A percentile compares a stretch with the other conserved stretches of the same genome.
Evolutionary conservation across 2,329 filamentous ascomycete species (phyloP).

Genomic region (Ophiocordyceps sinensis): DNA sequence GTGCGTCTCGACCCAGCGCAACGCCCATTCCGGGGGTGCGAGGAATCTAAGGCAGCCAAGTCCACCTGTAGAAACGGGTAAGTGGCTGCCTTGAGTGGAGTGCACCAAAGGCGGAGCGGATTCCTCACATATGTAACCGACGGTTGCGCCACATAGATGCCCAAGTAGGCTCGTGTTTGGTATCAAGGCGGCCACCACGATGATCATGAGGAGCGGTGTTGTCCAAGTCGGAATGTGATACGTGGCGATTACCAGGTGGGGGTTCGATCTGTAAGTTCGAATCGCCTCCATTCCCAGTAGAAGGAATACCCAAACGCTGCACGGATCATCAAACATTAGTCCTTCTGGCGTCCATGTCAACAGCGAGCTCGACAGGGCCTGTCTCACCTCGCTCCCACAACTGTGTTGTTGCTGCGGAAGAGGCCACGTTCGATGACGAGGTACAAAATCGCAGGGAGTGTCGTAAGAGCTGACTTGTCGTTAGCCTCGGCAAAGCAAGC

Average conservation of each 20-base stretch:
- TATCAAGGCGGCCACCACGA: conserved; percentile 63
- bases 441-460: conserved; percentile 71
- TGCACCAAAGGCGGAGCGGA: not conserved
- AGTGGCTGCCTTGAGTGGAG: not conserved
- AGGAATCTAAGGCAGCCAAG: conserved; percentile 81
- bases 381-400: conserved; percentile 69
- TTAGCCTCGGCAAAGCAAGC: not conserved
- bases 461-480: conserved; percentile 48
- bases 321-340: not conserved
- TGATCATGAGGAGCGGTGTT: conserved; percentile 62
- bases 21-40: conserved; percentile 73
- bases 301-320: conserved; percentile 83
- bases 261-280: conserved; percentile 70
- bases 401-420: conserved; percentile 53
- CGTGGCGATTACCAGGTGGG: conserved; percentile 51
- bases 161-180: conserved; percentile 75
- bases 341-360: not conserved
- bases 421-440: conserved; percentile 63
- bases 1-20: conserved; percentile 80
- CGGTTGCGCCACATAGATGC: conserved; percentile 66
- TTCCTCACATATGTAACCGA: conserved; percentile 72
- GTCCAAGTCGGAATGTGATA: conserved; percentile 81
- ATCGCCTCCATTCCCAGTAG: conserved; percentile 75
- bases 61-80: conserved; percentile 40
- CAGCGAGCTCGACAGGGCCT: not conserved